Conservation (phyloP, 257 asterid genomes). For the Gentiana dahurica region DNA sequence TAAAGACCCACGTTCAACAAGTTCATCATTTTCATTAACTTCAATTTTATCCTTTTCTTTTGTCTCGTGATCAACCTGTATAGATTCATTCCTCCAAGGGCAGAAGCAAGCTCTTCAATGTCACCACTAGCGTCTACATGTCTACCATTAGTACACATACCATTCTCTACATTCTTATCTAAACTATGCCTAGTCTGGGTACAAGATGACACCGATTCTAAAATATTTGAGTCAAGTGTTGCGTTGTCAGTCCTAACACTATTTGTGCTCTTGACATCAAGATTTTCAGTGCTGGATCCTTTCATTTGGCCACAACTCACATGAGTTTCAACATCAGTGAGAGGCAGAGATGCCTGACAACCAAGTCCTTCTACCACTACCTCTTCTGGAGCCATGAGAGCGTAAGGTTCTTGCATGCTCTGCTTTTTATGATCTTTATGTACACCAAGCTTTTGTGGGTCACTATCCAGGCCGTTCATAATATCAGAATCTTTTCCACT, state of each 20-base stretch:
- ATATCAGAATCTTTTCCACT: constrained; percentile 27
- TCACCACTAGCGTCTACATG: constrained; percentile 28
- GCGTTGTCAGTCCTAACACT: constrained; percentile 26
- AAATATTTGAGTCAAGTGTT: constrained; percentile 24
- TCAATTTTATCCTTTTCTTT: constrained; percentile 33
- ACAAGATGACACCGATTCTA: constrained; percentile 60
- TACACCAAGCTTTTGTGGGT: constrained; percentile 26
- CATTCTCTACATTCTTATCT: constrained; percentile 37
- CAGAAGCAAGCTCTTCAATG: constrained; percentile 19
- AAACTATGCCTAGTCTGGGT: constrained; percentile 26
- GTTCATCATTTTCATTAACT: constrained; percentile 24
- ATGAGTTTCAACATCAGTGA: constrained; percentile 28
- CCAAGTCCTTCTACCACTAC: constrained; percentile 24
- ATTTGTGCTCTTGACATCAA: constrained; percentile 21
- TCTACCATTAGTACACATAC: constrained; percentile 20
- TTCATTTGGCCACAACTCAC: constrained; percentile 35
- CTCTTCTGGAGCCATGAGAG: constrained; percentile 22
- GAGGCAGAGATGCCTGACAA: constrained; percentile 25
- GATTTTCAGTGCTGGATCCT: constrained; percentile 29
- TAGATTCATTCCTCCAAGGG: constrained; percentile 19
- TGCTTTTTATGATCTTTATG: constrained; percentile 22
- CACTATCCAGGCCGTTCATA: constrained; percentile 18
- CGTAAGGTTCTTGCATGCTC: constrained; percentile 23
- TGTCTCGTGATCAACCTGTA: constrained; percentile 23
- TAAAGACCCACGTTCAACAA: constrained; percentile 24